These are phyloP conservation scores for Aspergillus asperescens DNA, from an alignment of 495 filamentous ascomycete genomes.

Conservation along the genomic window DNA sequence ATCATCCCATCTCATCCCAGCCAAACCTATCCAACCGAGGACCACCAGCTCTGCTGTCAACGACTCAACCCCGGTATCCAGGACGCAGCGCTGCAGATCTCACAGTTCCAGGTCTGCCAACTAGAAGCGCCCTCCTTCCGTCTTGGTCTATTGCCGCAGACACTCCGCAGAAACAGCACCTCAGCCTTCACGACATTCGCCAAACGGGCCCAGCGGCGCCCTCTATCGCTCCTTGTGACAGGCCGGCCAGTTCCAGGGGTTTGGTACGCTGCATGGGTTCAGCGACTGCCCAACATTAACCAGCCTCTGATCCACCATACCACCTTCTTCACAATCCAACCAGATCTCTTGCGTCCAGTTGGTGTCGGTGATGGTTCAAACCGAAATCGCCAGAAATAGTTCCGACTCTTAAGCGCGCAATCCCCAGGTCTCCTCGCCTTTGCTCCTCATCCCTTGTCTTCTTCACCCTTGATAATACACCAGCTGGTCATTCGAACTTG, in stretches of 20 bases:
- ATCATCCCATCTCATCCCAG: too few species aligned
- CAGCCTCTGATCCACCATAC: too few species aligned
- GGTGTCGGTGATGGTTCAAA: conserved; percentile 16
- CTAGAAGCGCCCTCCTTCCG: conserved; percentile 3
- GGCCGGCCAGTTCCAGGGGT: conserved; percentile 18
- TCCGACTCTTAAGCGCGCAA: conserved; percentile 2
- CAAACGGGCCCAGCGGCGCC: conserved; percentile 21
- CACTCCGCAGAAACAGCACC: conserved; percentile 13
- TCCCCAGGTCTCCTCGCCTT: not conserved
- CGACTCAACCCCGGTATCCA: not conserved
- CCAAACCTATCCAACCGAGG: too few species aligned
- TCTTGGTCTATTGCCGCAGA: conserved; percentile 14
- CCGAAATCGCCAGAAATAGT: conserved; percentile 2
- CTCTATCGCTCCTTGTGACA: conserved; percentile 18
- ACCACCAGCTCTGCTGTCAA: too few species aligned
- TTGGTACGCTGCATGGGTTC: conserved; percentile 26
- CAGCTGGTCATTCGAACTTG: too few species aligned
- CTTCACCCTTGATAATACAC: not conserved
- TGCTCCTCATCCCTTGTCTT: not conserved
- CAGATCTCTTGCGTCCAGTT: conserved; percentile 13
- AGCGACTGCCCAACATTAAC: conserved; percentile 18
- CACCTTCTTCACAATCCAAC: conserved; percentile 21
- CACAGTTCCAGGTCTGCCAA: not conserved
- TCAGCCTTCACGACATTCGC: conserved; percentile 13
- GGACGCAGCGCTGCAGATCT: too few species aligned